Evolutionary conservation across 139 green algal genomes (phyloP), one percentile per base, ranked within the genome.

Genomic region (Pseudopediastrum boryanum): DNA sequence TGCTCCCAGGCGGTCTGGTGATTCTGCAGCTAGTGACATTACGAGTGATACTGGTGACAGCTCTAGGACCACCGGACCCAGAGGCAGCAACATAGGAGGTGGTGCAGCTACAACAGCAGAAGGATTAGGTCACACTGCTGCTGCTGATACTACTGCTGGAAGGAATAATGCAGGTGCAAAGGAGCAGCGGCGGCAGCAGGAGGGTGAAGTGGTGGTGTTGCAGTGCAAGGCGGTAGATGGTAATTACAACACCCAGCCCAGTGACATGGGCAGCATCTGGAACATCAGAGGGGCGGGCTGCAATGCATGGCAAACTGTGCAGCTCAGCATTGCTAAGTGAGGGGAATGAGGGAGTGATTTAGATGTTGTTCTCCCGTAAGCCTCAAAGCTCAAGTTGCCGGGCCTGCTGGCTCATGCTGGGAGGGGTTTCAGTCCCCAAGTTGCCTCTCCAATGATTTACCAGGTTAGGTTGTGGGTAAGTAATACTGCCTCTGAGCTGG

Each of bases 251-350:
- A 68, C 35, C 59, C 59, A 68, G 59, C 59, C 59, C 2, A 35
- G 29, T 41, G 59, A 68, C 25, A 35, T 68, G 29, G 59, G 59
- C 59, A 68, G 59, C 59, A 68, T 68, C 27, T 68, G 59, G 59
- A 44, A 68, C 59, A 68, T 68, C 0, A 12, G 59, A 0, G 59
- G 59, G 1, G 19, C 5, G 0, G 59, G 59, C 59, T 44, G 29
- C 59, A 68, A 68, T 19, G 29, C 10, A 2, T 68, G 59, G 59
- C 59, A 68, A 7, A 68, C 29, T 0, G 59, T 68, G 27, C 13
- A 68, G 10, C 35, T 68, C 2, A 68, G 19, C 10, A 12, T 41
- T 12, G 59, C 5, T 41, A 35, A 12, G 35, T 41, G 59, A 44
- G 9, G 33, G 13, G 54, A 2, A n/a, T n/a, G n/a, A n/a, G n/a